Evolutionary conservation across 345 rosid genomes (phyloP), one percentile per base, ranked within the genome.

Genomic region (Toxicodendron radicans): DNA sequence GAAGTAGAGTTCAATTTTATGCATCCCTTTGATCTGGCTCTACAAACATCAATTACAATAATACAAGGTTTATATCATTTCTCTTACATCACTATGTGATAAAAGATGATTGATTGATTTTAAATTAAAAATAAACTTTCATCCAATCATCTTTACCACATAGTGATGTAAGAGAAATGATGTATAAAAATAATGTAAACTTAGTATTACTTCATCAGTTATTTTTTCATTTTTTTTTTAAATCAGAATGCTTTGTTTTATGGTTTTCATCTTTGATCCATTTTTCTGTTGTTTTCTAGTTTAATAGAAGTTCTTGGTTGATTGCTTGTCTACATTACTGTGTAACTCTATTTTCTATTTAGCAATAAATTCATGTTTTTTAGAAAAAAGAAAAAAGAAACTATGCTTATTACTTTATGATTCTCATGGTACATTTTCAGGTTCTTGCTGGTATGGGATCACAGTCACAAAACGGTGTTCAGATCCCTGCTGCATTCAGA

Each of bases 401-500:
- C 6, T 1, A 11, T 24, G 11, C 18, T 53, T 54, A 8, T 0
- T 24, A 24, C 52, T 54, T 80, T 72, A 78, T 56, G 61, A 64
- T 63, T 68, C 53, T 71, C 58, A 32, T 61, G 54, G 60, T 64
- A 23, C 77, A 35, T 77, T 68, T 82, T 58, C 87, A 87, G 91
- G 70, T 82, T 73, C 72, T 77, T 79, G 73, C 67, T 24, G 81
- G 76, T 76, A 69, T 79, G 52, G 89, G 66, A 27, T 82, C 86
- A 10, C 82, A 82, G 57, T 79, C 80, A 8, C 79, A 86, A 71
- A 87, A 73, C 57, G 77, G 73, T 78, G 78, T 75, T 66, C 72
- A 66, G 75, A 61, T 87, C 58, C 95, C 98, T 56, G 77, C 93
- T 68, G 96, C 96, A 21, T 78, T 93, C 72, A 89, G 86, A 85